Base-by-base conservation (phyloP, 495 filamentous ascomycete species). In the Talaromyces nanjingensis region DNA sequence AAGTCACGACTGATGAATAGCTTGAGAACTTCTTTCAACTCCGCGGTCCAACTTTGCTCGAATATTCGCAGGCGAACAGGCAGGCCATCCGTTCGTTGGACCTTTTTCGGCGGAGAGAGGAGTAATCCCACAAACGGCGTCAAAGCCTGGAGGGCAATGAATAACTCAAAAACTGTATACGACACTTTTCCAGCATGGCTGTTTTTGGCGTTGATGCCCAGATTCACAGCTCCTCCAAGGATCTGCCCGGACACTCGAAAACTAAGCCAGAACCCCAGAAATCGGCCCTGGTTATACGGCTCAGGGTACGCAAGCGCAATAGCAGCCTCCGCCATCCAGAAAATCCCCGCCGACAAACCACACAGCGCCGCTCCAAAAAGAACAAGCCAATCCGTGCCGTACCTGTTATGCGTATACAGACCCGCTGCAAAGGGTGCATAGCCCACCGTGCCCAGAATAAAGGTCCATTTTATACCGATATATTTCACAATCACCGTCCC, bases 281-380 rank as follows among this genome's bases (percentile, higher is more conserved):
- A 83, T 24, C 78, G 77, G 0, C 85, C 86, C 65, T 83, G 78
- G 53, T 88, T 87, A 58, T 82, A 80, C 2, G 82, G 81, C 64
- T 89, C 87, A 0, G 86, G 85, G 65, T 89, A 89, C 0, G 82
- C 74, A 4, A 89, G 80, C 0, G 85, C 86, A 54, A 90, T 87
- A 1, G 86, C 86, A 3, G 80, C 82, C 67, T 89, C 87, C 0
- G 86, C 81, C 72, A 82, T 82, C 87, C 87, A 90, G 71, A 89
- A 90, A 1, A 89, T 75, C 4, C 86, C 86, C 0, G 87, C 87
- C 0, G 82, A 84, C 37, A 88, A 72, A 24, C 87, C 87, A 66
- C 87, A 89, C 9, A 86, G 72, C 11, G 84, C 86, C 0, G 86
- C 85, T 8, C 87, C 87, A 53, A 89, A 71, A 47, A 88, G 72